A percentile compares a stretch with the other conserved stretches of the same genome.
Conservation (phyloP, 2,329 filamentous ascomycete genomes). For the Aspergillus japonicus region DNA sequence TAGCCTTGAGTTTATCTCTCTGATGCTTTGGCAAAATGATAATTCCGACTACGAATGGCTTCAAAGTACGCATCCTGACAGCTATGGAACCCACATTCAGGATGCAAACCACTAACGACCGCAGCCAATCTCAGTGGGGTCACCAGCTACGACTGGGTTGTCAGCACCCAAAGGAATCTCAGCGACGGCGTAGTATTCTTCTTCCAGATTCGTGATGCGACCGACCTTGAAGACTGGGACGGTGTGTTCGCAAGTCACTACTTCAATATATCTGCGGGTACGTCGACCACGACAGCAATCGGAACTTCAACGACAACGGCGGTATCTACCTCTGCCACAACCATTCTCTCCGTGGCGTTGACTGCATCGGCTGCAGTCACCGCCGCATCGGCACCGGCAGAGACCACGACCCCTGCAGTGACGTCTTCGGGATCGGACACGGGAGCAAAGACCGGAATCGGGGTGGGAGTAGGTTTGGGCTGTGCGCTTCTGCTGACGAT, state of each 20-base stretch:
- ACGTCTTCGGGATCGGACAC: too few relatives aligned
- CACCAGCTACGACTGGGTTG: conserved; percentile 2
- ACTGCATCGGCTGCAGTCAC: not conserved
- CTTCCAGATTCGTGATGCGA: conserved; percentile 1
- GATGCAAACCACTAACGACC: too few relatives aligned
- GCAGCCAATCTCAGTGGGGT: not conserved
- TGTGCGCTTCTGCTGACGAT: too few relatives aligned
- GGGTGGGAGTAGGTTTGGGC: too few relatives aligned
- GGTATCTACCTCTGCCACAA: not conserved
- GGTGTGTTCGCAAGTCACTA: not conserved
- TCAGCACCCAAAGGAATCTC: not conserved
- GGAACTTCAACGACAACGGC: not conserved
- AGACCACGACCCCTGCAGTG: too few relatives aligned
- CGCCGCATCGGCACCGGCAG: not conserved
- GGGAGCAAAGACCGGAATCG: too few relatives aligned
- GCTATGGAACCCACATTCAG: too few relatives aligned
- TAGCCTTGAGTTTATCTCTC: not conserved
- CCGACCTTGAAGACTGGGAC: not conserved
- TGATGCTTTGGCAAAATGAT: conserved; percentile 3
- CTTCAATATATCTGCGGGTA: not conserved
- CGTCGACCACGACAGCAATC: not conserved
- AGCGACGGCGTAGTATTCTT: not conserved
- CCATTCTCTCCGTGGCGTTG: not conserved
- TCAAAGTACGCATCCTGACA: not conserved
- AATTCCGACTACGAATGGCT: conserved; percentile 1